Base-by-base conservation (phyloP, 352 stramenopile species). In the Sclerospora graminicola region DNA sequence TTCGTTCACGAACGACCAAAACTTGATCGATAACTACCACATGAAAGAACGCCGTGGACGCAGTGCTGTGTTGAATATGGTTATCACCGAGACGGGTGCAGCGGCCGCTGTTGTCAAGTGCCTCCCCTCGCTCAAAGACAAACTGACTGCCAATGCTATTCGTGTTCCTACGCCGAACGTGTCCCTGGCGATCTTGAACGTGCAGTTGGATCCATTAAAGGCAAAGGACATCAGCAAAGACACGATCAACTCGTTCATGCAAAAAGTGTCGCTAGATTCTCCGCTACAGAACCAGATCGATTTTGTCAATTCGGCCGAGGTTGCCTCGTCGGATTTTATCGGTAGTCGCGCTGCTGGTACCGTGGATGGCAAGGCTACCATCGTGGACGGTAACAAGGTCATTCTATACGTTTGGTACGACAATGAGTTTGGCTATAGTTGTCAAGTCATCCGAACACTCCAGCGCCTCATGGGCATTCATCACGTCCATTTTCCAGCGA, bases 141-240 rank as follows among this genome's bases (percentile, higher is more conserved):
- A 98, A 80, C 79, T 99, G 32, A 99, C 95, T 45, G 96, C 92
- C 54, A 98, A 98, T 66, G 92, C 96, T 46, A 98, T 99, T 74
- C 95, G 96, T 61, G 95, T 98, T 21, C 96, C 96, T 29, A 98
- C 95, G 60, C 94, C 96, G 41, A 96, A 99, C 69, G 96, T 98
- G 14, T 98, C 95, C 38, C 82, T 99, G 33, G 96, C 97, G 31
- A 97, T 98, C 61, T 75, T 99, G 36, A 98, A 97, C 47, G 70
- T 93, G 51, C 75, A 84, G 45, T 62, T 99, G 28, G 69, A 82
- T 47, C 97, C 95, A 54, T 57, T 60, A 14, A 77, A 79, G 43
- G 52, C 68, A 4, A 42, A 67, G 10, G 66, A 66, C 19, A 62
- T 90, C 32, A 84, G 71, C 1, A 80, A 75, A 27, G 54, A 83